phyloP scores from a whole-genome alignment of 139 green algal genomes.

The Yamagishiella unicocca region DNA sequence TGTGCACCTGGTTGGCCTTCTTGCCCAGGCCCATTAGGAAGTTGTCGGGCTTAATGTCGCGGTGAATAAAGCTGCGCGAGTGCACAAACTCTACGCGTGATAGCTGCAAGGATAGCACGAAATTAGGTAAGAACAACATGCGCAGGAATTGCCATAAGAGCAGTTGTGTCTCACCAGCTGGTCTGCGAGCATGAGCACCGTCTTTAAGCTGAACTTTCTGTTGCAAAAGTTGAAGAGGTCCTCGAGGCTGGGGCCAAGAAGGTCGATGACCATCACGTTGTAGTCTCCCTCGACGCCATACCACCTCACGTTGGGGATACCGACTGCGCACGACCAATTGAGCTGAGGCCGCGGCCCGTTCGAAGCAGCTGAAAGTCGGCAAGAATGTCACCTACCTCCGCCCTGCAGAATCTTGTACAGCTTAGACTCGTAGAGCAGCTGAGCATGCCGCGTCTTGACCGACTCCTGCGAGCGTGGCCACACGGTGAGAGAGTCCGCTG shows the following conservation, averaged over 20 bases:
- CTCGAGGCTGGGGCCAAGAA: conserved; percentile 96
- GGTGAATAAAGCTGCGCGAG: conserved; percentile 98
- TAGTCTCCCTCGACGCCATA: conserved; percentile 99
- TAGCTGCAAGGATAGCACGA: conserved; percentile 71
- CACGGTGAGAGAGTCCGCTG: not conserved
- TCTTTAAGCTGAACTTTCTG: conserved; percentile 98
- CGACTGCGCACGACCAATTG: conserved; percentile 75
- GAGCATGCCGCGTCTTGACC: conserved; percentile 90
- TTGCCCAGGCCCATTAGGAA: conserved; percentile 94
- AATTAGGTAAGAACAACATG: not conserved
- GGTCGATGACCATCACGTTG: conserved; percentile 99
- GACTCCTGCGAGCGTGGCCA: conserved; percentile 78
- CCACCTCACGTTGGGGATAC: conserved; percentile 98
- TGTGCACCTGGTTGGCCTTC: conserved; percentile 98
- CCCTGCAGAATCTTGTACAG: conserved; percentile 97
- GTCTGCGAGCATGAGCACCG: conserved; percentile 99
- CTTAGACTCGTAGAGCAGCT: conserved; percentile 97
- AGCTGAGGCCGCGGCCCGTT: not conserved
- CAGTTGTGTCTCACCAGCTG: conserved; percentile 86
- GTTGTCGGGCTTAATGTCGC: conserved; percentile 89
- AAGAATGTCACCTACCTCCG: conserved; percentile 76
- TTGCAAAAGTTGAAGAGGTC: conserved; percentile 99
- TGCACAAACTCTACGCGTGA: conserved; percentile 98
- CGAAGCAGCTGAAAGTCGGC: not conserved
- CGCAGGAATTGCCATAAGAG: not conserved